These are phyloP conservation scores for Trichoderma atrobrunneum DNA, from an alignment of 2,329 filamentous ascomycete genomes.

Conservation along the genomic window DNA sequence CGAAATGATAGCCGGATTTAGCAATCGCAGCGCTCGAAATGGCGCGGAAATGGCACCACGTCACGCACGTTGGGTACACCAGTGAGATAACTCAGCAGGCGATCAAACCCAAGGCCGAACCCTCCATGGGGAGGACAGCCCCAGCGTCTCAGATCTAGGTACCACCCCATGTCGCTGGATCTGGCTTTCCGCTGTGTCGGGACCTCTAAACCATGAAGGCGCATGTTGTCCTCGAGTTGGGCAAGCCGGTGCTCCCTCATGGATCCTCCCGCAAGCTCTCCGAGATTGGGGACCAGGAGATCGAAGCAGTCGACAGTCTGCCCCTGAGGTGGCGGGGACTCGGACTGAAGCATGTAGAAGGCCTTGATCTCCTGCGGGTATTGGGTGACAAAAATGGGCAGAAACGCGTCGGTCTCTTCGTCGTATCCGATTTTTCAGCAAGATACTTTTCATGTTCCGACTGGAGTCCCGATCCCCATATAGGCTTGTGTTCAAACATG, in stretches of 20 bases:
- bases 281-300: constrained; percentile 78
- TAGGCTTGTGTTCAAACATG: constrained; percentile 65
- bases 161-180: constrained; percentile 65
- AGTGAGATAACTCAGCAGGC: constrained; percentile 77
- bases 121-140: constrained; percentile 90
- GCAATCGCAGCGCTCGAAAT: constrained; percentile 61
- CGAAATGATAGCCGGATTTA: constrained; percentile 30
- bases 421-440: constrained; percentile 60
- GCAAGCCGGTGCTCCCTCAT: constrained; percentile 79
- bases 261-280: constrained; percentile 84
- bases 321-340: constrained; percentile 29
- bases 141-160: constrained; percentile 82
- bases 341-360: constrained; percentile 63
- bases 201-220: constrained; percentile 59
- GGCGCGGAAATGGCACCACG: constrained; percentile 81
- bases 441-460: constrained; percentile 92
- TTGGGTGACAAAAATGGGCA: constrained; percentile 86
- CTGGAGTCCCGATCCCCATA: constrained; percentile 73
- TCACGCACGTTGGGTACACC: constrained; percentile 82
- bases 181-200: constrained; percentile 30
- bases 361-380: constrained; percentile 89
- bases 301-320: constrained; percentile 86
- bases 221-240: constrained; percentile 68
- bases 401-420: constrained; percentile 43
- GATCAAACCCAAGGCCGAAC: constrained; percentile 87